These are phyloP conservation scores for Candida tammaniensis DNA, from an alignment of 805 yeast genomes.

Conservation along the genomic window DNA sequence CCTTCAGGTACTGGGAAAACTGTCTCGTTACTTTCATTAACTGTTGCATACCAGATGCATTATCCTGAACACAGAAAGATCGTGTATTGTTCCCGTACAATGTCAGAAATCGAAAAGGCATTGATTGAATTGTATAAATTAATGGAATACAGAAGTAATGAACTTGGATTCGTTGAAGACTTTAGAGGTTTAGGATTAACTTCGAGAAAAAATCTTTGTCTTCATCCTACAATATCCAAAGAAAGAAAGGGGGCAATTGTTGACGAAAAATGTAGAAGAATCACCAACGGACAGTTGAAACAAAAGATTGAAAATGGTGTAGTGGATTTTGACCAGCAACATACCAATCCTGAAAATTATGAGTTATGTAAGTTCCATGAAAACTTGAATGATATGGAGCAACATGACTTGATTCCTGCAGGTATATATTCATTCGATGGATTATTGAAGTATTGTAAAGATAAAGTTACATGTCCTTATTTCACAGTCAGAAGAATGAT, in stretches of 20 bases:
- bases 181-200: slow-evolving; percentile 94
- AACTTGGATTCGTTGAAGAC: slow-evolving; percentile 83
- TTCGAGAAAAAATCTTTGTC: slow-evolving; percentile 88
- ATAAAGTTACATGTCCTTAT: slow-evolving; percentile 86
- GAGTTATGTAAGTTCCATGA: slow-evolving; percentile 85
- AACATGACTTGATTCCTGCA: slow-evolving; percentile 81
- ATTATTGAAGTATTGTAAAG: slow-evolving; percentile 71
- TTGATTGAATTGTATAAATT: slow-evolving; percentile 82
- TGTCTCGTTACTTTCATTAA: slow-evolving; percentile 81
- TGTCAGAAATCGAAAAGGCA: slow-evolving; percentile 98
- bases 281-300: slow-evolving; percentile 88
- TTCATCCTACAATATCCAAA: slow-evolving; percentile 82
- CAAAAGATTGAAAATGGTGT: slow-evolving; percentile 50
- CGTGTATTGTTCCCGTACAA: slow-evolving; percentile 97
- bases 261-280: slow-evolving; percentile 92
- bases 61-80: slow-evolving; percentile 94
- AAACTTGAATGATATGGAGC: slow-evolving; percentile 80
- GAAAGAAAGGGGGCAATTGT: slow-evolving; percentile 91
- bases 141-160: slow-evolving; percentile 83
- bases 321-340: slow-evolving; percentile 54
- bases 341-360: slow-evolving; percentile 32
- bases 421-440: slow-evolving; percentile 96
- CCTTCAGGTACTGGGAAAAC: slow-evolving; percentile 99
- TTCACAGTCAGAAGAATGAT: slow-evolving; percentile 98
- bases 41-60: slow-evolving; percentile 93